These are phyloP conservation scores for Gilbertella persicaria DNA, from an alignment of 371 early-diverging fungal genomes.

Conservation along the genomic window DNA sequence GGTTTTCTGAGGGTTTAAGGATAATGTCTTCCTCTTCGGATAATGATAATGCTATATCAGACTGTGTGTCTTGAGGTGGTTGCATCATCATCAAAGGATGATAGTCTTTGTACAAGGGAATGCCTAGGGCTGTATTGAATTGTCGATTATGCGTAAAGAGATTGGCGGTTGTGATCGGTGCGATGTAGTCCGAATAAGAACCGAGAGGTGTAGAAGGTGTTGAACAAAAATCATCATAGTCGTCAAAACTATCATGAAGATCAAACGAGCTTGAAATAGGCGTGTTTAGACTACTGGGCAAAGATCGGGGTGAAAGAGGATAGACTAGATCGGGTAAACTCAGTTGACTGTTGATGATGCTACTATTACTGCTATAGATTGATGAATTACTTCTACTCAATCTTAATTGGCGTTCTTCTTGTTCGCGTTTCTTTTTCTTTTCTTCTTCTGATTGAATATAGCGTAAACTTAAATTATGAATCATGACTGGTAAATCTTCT, in stretches of 20 bases:
- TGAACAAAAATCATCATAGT: conserved; percentile 21
- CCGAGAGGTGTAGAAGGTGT: conserved; percentile 16
- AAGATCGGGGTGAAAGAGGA: conserved; percentile 5
- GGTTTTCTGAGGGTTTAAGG: conserved; percentile 65
- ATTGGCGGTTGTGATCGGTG: conserved; percentile 25
- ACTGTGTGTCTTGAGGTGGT: conserved; percentile 14
- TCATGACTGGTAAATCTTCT: conserved; percentile 91
- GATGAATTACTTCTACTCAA: conserved; percentile 1
- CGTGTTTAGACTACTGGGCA: conserved; percentile 8
- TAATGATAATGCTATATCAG: conserved; percentile 13
- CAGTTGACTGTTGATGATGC: background rate
- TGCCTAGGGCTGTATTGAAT: conserved; percentile 3
- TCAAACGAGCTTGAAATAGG: conserved; percentile 9
- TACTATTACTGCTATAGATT: too few relatives aligned
- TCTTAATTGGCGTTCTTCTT: conserved; percentile 10
- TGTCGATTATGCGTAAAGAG: conserved; percentile 22
- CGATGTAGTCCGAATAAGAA: background rate
- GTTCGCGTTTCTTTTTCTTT: conserved; percentile 15
- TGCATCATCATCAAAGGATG: conserved; percentile 7
- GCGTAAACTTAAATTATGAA: conserved; percentile 79
- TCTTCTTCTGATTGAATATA: conserved; percentile 28
- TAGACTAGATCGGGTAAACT: conserved; percentile 18
- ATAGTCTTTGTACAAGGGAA: conserved; percentile 8
- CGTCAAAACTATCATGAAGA: background rate
- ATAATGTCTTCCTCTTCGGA: conserved; percentile 14